phyloP scores from a whole-genome alignment of 2,329 filamentous ascomycete genomes.

The Neurospora sp. region DNA sequence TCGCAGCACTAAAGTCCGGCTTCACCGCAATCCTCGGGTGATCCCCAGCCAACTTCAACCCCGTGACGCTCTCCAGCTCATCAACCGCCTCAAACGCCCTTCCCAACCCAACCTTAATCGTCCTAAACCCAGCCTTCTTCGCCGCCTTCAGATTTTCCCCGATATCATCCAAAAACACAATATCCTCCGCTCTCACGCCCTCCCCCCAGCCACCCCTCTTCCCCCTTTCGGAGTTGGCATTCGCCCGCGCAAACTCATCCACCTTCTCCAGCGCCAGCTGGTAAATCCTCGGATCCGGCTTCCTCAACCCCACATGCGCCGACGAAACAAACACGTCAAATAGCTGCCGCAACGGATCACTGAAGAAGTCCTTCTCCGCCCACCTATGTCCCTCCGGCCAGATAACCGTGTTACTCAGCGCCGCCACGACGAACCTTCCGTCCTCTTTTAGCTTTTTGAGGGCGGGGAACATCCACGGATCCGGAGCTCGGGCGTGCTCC shows the following conservation, averaged over 20 bases:
- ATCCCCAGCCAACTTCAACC: conserved; percentile 49
- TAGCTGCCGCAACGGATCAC: conserved; percentile 49
- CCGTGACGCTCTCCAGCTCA: conserved; percentile 67
- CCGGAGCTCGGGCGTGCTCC: conserved; percentile 55
- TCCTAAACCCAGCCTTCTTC: conserved; percentile 63
- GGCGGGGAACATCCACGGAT: conserved; percentile 85
- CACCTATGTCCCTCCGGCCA: conserved; percentile 70
- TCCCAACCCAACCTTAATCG: conserved; percentile 77
- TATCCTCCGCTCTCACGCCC: conserved; percentile 52
- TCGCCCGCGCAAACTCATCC: conserved; percentile 49
- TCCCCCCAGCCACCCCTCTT: conserved; percentile 34
- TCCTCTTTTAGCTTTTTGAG: conserved; percentile 57
- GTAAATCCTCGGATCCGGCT: conserved; percentile 80
- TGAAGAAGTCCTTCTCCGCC: conserved; percentile 40
- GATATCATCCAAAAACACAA: conserved; percentile 90
- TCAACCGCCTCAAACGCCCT: conserved; percentile 71
- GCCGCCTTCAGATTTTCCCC: conserved; percentile 84
- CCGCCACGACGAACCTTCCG: conserved; percentile 63
- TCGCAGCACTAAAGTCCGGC: conserved; percentile 21
- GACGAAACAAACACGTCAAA: conserved; percentile 88
- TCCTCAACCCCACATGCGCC: conserved; percentile 78
- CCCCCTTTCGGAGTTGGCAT: conserved; percentile 31
- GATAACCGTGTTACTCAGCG: conserved; percentile 81
- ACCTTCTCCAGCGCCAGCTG: conserved; percentile 58
- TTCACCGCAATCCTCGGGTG: conserved; percentile 41